Evolutionary conservation across 2,329 filamentous ascomycete species (phyloP), one percentile per base, ranked within the genome.

Genomic region (Colletotrichum cereale): DNA sequence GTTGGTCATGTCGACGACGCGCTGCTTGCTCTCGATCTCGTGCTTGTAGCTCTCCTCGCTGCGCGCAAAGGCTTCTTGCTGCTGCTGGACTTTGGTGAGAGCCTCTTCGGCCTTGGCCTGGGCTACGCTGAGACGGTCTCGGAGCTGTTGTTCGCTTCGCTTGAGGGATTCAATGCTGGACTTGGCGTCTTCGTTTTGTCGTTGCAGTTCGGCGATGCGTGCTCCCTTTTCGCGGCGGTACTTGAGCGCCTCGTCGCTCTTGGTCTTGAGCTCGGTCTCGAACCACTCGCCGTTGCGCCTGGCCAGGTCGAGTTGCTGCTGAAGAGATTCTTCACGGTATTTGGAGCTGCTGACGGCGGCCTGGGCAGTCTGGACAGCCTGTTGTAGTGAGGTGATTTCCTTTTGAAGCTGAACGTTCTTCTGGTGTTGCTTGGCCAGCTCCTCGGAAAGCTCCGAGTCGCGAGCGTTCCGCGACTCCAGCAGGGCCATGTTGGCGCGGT

Each of bases 201-300:
- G 93, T 81, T 98, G 93, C 36, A 99, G 89, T 77, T 97, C 93
- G 11, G 95, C 89, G 76, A 98, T 94, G 48, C 93, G 92, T 1
- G 94, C 92, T 73, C 93, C 93, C 86, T 98, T 98, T 79, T 99
- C 96, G 79, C 97, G 98, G 74, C 96, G 91, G 82, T 93, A 96
- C 78, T 95, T 97, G 75, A 96, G 89, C 58, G 94, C 91, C 79
- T 99, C 96, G 11, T 91, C 89, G 73, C 89, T 92, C 83, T 97
- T 97, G 0, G 93, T 95, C 84, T 97, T 96, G 29, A 98, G 88
- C 81, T 99, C 96, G 52, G 88, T 91, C 78, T 98, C 94, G 67
- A 96, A 92, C 93, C 95, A 99, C 76, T 98, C 96, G 74, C 94
- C 93, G 83, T 95, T 97, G 77, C 92, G 93, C 79, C 94, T 95